Evolutionary conservation across 148 eudicot species (phyloP).

Genomic region (Oxyria digyna): DNA sequence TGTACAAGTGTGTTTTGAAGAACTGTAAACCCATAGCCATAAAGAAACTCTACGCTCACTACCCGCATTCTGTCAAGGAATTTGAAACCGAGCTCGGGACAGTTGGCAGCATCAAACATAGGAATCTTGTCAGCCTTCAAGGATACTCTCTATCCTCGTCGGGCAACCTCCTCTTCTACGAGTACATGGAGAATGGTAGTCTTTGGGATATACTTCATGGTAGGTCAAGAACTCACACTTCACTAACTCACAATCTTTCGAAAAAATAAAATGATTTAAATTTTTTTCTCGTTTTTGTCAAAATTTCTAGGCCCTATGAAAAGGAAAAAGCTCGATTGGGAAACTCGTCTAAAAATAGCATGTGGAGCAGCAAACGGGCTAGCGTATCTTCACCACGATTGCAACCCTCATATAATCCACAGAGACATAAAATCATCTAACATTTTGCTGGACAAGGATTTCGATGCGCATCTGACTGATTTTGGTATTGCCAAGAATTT

Average conservation of each 20-base stretch:
- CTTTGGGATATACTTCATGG: conserved; percentile 99
- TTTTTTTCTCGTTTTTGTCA: neutral
- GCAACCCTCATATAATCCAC: conserved; percentile 90
- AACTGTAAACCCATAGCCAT: conserved; percentile 94
- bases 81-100: conserved; percentile 97
- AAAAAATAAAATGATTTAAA: no score
- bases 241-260: no score
- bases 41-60: conserved; percentile 73
- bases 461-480: conserved; percentile 90
- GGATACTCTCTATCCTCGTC: conserved; percentile 85
- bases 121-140: conserved; percentile 86
- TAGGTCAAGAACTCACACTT: conserved; percentile 19
- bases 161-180: conserved; percentile 94
- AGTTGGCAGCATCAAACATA: conserved; percentile 92
- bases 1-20: conserved; percentile 92
- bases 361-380: conserved; percentile 94
- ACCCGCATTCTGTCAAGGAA: conserved; percentile 66
- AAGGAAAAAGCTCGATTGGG: conserved; percentile 93
- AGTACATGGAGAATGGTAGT: conserved; percentile 99
- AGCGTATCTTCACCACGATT: conserved; percentile 97
- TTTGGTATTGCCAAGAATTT: conserved; percentile 93
- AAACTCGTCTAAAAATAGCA: conserved; percentile 73
- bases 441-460: conserved; percentile 84
- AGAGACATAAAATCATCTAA: conserved; percentile 94
- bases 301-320: conserved; percentile 40